Percentiles rank a stretch among this genome's conserved stretches.
Conservation (phyloP, 2,329 filamentous ascomycete genomes). For the Neonectria sp. region DNA sequence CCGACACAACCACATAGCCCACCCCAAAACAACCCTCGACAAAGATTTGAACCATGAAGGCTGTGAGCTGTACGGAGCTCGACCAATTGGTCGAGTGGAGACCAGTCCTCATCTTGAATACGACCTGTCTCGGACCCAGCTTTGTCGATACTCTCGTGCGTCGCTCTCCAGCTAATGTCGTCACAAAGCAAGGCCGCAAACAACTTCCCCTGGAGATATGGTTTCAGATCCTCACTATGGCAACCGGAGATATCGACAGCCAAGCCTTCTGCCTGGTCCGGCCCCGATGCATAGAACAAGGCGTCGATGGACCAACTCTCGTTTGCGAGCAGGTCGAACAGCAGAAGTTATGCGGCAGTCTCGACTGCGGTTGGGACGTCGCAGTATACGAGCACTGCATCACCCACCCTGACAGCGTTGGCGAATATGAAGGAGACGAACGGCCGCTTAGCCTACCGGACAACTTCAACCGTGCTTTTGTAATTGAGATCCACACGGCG, state of each 20-base stretch:
- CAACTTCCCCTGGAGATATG: not conserved
- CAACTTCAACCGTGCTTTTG: not conserved
- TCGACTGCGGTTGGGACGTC: not conserved
- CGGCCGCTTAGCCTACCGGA: constrained; percentile 9
- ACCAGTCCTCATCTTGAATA: not conserved
- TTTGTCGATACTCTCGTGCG: not conserved
- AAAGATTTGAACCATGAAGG: not conserved
- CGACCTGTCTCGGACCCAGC: not conserved
- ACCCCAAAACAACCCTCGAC: not conserved
- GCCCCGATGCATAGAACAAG: not conserved
- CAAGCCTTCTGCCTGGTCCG: not conserved
- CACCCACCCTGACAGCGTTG: not conserved
- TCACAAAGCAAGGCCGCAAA: not conserved
- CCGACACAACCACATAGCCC: too few relatives aligned
- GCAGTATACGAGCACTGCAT: not conserved
- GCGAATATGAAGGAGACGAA: not conserved
- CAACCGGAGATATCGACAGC: not conserved
- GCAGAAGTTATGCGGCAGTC: not conserved
- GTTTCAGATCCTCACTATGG: not conserved
- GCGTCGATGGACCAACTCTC: not conserved
- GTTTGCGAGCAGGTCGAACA: not conserved
- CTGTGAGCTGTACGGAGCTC: not conserved
- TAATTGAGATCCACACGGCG: not conserved
- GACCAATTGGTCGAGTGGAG: not conserved
- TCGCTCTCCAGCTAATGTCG: not conserved